A percentile compares a stretch with the other conserved stretches of the same genome.
These are phyloP conservation scores for Pichia californica DNA, from an alignment of 805 yeast species.

Conservation along the genomic window DNA sequence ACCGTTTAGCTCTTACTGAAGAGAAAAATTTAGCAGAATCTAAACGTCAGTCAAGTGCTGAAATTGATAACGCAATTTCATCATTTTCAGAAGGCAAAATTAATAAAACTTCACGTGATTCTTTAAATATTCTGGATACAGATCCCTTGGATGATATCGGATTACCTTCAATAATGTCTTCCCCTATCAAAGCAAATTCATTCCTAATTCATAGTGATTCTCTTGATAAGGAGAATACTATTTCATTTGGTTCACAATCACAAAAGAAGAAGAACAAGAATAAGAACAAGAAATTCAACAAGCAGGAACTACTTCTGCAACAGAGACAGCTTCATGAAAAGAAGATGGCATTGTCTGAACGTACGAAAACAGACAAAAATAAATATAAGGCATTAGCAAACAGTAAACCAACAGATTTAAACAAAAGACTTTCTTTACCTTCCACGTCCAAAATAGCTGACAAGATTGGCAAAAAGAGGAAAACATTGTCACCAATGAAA, in stretches of 20 bases:
- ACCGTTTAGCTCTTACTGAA: not conserved
- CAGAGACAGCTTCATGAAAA: conserved; percentile 5
- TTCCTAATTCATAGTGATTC: conserved; percentile 5
- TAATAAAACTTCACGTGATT: conserved; percentile 6
- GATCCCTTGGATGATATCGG: conserved; percentile 10
- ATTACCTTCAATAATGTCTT: conserved; percentile 9
- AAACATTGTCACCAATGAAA: conserved; percentile 13
- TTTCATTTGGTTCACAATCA: conserved; percentile 1
- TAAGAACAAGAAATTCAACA: not conserved
- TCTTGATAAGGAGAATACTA: conserved; percentile 4
- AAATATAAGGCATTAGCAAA: conserved; percentile 7
- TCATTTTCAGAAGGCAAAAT: not conserved
- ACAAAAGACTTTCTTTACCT: not conserved
- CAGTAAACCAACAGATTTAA: conserved; percentile 9
- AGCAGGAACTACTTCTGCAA: not conserved
- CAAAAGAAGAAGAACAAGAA: conserved; percentile 1
- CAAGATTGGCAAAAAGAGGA: conserved; percentile 10
- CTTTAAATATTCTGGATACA: conserved; percentile 6
- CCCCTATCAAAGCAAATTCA: conserved; percentile 5
- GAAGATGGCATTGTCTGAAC: not conserved
- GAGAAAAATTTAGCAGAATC: not conserved
- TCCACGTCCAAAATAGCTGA: not conserved
- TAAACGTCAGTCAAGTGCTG: not conserved
- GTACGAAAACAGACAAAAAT: not conserved
- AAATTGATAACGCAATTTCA: not conserved